Evolutionary conservation across 176 grass and related monocot species (phyloP), one percentile per base, ranked within the genome.

Genomic region (Coix lacrymajobi): DNA sequence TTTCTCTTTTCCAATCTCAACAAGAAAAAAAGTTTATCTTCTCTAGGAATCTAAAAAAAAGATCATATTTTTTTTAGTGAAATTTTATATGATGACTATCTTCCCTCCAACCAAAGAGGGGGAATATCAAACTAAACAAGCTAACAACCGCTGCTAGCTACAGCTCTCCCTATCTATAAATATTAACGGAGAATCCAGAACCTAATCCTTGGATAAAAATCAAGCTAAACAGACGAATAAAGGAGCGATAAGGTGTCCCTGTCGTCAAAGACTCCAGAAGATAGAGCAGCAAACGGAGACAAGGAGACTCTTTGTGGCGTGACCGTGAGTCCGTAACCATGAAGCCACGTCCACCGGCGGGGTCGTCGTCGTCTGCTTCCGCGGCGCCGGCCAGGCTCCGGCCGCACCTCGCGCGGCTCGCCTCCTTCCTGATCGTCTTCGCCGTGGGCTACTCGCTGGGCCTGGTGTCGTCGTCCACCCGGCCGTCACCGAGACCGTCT

Each of bases 361-460:
- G 57, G 34, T 7, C 81, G 38, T 7, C 81, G 38, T 46, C 84
- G 4, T 17, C 84, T 1, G 16, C 71, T 2, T 41, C 87, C 29
- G 25, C 25, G 26, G 17, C 25, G 15, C 36, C 78, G 44, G 46
- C 79, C 8, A 76, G 77, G 43, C 78, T 91, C 39, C 79, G 87
- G 7, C 77, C 86, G 38, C 73, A 94, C 82, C 69, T 94, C 11
- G 68, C 77, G 15, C 80, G 28, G 4, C 15, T 90, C 49, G 73
- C 88, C 11, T 70, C 75, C 6, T 85, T 92, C 56, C 43, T 99
- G 17, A 79, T 92, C 69, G 77, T 96, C 83, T 90, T 99, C 77
- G 91, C 89, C 41, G 52, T 81, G 4, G 91, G 93, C 3, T 99
- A 99, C 86, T 92, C 86, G 13, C 66, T 99, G 1, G 97, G 97